phyloP scores from a whole-genome alignment of 2,329 filamentous ascomycete genomes.

The Neodidymelliopsis sp. region DNA sequence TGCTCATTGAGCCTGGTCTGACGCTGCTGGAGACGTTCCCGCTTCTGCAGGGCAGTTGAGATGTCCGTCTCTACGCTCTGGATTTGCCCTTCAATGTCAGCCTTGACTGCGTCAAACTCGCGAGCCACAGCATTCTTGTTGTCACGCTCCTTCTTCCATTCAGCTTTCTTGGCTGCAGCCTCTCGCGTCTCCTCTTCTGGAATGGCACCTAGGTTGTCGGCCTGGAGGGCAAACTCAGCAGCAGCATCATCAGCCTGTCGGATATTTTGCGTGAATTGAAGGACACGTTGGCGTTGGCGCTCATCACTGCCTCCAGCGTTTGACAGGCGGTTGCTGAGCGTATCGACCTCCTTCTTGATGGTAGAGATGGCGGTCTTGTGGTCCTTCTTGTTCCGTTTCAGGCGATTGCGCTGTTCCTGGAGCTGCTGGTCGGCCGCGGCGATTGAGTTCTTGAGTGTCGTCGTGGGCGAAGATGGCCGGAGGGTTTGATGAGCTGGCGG shows the following conservation, averaged over 20 bases:
- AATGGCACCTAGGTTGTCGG: constrained; percentile 70
- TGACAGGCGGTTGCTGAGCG: constrained; percentile 69
- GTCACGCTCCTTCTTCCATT: constrained; percentile 63
- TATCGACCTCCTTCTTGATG: constrained; percentile 77
- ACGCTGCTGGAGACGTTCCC: constrained; percentile 74
- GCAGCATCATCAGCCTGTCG: constrained; percentile 72
- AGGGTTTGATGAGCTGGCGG: constrained; percentile 67
- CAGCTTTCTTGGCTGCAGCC: constrained; percentile 65
- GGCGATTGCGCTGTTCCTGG: constrained; percentile 70
- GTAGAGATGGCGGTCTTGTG: constrained; percentile 73
- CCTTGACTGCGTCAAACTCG: constrained; percentile 69
- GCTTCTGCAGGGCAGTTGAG: constrained; percentile 68
- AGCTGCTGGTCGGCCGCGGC: constrained; percentile 74
- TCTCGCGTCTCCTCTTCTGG: constrained; percentile 68
- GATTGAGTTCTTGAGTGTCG: constrained; percentile 79
- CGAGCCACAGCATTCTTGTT: constrained; percentile 59
- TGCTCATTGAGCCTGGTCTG: constrained; percentile 77
- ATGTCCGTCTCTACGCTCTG: constrained; percentile 71
- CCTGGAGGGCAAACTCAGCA: constrained; percentile 62
- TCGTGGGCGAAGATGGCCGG: constrained; percentile 77
- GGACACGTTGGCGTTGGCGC: constrained; percentile 75
- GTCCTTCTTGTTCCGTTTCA: constrained; percentile 76
- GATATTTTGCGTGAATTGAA: constrained; percentile 77
- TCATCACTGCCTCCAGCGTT: constrained; percentile 77
- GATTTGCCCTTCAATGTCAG: constrained; percentile 68